Base-by-base conservation (phyloP, 176 grass and related monocot genomes). In the Ensete glaucum region DNA sequence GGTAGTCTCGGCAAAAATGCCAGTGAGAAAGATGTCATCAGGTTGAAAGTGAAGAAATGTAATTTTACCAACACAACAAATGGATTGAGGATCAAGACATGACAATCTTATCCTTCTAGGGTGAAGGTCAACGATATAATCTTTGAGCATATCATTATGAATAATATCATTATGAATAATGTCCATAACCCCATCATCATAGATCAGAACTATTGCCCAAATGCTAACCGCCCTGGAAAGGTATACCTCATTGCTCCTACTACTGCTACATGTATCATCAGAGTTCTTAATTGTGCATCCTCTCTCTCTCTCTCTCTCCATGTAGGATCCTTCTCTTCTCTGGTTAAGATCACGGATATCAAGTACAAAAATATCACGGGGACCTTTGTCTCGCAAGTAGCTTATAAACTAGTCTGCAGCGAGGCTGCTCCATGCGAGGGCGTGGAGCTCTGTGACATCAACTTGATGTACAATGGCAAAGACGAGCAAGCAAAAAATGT, bases 131-230 rank as follows among this genome's bases (percentile, higher is more conserved):
- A 1, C 60, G 64, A 79, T 63, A 83, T 96, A 55, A 1, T 83
- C n/a, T 96, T 91, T 65, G 73, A 96, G 48, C 59, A 82, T 16
- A n/a, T 96, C 17, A 69, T 24, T 52, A 96, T n/a, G n/a, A n/a
- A n/a, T n/a, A n/a, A n/a, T n/a, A n/a, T n/a, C n/a, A n/a, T n/a
- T n/a, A n/a, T 96, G 92, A 82, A 79, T 15, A 82, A 81, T 71
- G 92, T 96, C 57, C 74, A 74, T 7, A 89, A 43, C 79, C 88
- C 92, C 13, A 96, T 96, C 77, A 77, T 96, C 70, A 89, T 91
- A 62, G 92, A 96, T 74, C 92, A 96, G 77, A 89, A 96, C 78
- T 96, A 96, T 29, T 96, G 92, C 64, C 92, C 92, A 3, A 77
- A 81, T 85, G 74, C 82, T 77, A 75, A 83, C 71, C 88, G 88